Percentiles rank a stretch among this genome's conserved stretches.
Evolutionary conservation across 495 filamentous ascomycete species (phyloP).

Genomic region (Extremus antarcticus): DNA sequence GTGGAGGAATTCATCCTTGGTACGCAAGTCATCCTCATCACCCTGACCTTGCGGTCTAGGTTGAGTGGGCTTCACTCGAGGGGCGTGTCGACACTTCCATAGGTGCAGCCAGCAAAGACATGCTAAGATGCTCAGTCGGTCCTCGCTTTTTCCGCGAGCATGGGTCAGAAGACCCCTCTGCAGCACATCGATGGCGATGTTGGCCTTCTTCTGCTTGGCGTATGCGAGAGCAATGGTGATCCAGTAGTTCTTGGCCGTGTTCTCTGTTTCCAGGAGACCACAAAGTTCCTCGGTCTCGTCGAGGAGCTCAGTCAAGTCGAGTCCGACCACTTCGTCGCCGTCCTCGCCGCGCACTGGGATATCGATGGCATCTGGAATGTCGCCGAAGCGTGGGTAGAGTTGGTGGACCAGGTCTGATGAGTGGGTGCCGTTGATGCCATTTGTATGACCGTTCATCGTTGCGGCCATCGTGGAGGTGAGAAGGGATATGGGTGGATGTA

Average conservation of each 20-base stretch:
- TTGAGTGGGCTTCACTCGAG: conserved; percentile 41
- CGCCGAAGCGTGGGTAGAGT: conserved; percentile 57
- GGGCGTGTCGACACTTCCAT: conserved; percentile 81
- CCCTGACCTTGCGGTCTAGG: neutral
- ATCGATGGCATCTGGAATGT: conserved; percentile 80
- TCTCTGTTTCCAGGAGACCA: conserved; percentile 83
- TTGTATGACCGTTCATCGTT: conserved; percentile 42
- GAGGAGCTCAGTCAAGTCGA: conserved; percentile 76
- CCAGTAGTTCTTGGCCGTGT: conserved; percentile 79
- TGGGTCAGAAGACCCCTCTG: conserved; percentile 69
- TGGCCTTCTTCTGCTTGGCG: conserved; percentile 83
- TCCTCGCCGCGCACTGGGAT: conserved; percentile 72
- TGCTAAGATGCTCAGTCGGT: conserved; percentile 73
- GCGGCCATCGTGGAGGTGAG: conserved; percentile 35
- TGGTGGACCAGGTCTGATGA: neutral
- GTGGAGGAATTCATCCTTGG: conserved; percentile 86
- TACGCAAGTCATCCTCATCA: conserved; percentile 53
- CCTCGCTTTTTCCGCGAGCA: conserved; percentile 57
- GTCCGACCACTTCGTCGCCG: conserved; percentile 76
- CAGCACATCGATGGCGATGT: conserved; percentile 90
- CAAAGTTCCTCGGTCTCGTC: conserved; percentile 96
- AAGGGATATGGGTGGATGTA: neutral
- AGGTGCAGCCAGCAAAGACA: conserved; percentile 89
- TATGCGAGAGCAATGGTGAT: conserved; percentile 95
- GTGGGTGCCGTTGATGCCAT: conserved; percentile 43